Conservation (phyloP, 208 protist genomes). For the Acanthamoeba lenticulata region DNA sequence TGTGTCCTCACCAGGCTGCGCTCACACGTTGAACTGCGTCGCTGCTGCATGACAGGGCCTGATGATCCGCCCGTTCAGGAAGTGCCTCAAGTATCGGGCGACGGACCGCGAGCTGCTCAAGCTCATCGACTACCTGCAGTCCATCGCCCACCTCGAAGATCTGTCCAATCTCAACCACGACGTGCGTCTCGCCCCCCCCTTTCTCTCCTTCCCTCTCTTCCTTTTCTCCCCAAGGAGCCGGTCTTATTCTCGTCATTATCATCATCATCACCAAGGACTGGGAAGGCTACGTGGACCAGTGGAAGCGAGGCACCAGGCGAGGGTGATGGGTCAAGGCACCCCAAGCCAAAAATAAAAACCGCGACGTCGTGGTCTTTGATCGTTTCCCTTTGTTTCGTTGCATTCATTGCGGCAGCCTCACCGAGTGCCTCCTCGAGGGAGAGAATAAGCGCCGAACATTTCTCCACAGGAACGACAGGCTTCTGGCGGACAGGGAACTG, state of each 20-base stretch:
- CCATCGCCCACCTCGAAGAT: constrained; percentile 14
- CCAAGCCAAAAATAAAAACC: too few species aligned
- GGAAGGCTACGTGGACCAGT: background rate
- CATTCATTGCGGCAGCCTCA: too few species aligned
- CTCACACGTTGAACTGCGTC: background rate
- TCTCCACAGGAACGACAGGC: too few species aligned
- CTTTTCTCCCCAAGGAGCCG: background rate
- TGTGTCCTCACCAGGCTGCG: background rate
- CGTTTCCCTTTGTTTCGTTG: too few species aligned
- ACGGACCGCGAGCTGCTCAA: constrained; percentile 5
- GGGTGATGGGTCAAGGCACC: too few species aligned
- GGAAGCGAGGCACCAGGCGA: too few species aligned
- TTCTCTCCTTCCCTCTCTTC: background rate
- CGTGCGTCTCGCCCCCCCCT: background rate
- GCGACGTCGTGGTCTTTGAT: too few species aligned
- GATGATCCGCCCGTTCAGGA: constrained; percentile 16
- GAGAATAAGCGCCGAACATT: too few species aligned
- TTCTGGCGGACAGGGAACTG: too few species aligned
- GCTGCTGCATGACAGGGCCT: background rate
- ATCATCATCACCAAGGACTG: background rate
- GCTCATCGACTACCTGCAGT: background rate
- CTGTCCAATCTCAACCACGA: background rate
- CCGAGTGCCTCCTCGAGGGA: too few species aligned
- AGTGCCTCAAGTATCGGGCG: background rate
- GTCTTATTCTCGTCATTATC: background rate